Evolutionary conservation across 2,329 filamentous ascomycete genomes (phyloP).

Genomic region (Hypocrella siamensis): DNA sequence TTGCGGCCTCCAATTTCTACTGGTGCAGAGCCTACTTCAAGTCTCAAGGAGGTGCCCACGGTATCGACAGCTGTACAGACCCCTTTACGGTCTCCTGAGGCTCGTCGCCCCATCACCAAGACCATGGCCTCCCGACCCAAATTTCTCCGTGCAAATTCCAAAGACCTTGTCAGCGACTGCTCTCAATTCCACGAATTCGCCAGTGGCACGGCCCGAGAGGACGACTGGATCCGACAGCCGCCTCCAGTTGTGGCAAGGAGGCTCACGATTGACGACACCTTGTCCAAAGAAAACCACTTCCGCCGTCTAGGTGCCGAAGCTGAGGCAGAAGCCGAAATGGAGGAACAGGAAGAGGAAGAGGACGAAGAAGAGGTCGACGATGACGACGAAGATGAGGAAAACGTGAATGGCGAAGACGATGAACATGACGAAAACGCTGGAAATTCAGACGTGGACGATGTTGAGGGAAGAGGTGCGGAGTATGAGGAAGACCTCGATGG

Average conservation of each 20-base stretch:
- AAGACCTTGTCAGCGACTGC: constrained; percentile 36
- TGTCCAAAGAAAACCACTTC: constrained; percentile 80
- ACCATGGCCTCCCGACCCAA: constrained; percentile 17
- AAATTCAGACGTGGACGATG: not conserved
- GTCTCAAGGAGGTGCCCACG: constrained; percentile 13
- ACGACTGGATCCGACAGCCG: constrained; percentile 76
- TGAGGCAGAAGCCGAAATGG: constrained; percentile 70
- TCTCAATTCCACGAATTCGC: constrained; percentile 83
- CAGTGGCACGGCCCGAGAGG: constrained; percentile 63
- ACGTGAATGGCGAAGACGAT: constrained; percentile 35
- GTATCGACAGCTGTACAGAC: constrained; percentile 7
- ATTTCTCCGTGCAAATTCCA: constrained; percentile 33
- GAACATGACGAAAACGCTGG: constrained; percentile 27
- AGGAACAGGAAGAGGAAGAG: constrained; percentile 45
- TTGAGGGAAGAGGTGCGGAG: constrained; percentile 8
- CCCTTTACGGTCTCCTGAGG: constrained; percentile 9
- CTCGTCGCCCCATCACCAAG: constrained; percentile 9
- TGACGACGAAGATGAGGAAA: constrained; percentile 34
- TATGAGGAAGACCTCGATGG: constrained; percentile 48
- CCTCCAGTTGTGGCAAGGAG: constrained; percentile 47
- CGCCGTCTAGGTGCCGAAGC: constrained; percentile 75
- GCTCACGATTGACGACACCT: constrained; percentile 77
- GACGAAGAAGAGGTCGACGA: constrained; percentile 32
- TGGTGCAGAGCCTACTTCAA: constrained; percentile 14
- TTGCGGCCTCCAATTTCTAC: constrained; percentile 5